Evolutionary conservation across 2,329 filamentous ascomycete genomes (phyloP).

Genomic region (Claviceps sp.): DNA sequence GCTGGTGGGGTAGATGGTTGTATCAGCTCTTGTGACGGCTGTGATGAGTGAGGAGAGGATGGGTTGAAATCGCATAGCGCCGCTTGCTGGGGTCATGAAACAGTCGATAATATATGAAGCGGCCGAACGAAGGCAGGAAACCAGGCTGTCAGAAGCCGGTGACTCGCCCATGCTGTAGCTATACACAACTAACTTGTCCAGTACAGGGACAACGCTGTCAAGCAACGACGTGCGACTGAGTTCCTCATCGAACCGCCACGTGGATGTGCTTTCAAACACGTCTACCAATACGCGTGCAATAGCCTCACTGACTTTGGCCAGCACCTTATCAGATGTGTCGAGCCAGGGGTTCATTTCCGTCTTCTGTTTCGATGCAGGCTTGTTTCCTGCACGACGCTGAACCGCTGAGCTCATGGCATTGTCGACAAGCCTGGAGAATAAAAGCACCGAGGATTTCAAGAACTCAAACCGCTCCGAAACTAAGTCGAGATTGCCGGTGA

Average conservation of each 20-base stretch:
- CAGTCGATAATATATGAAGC: conserved; percentile 65
- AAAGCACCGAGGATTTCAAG: conserved; percentile 54
- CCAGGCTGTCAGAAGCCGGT: conserved; percentile 30
- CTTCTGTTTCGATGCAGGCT: conserved; percentile 32
- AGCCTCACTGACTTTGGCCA: conserved; percentile 56
- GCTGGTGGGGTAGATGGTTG: conserved; percentile 47
- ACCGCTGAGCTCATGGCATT: conserved; percentile 60
- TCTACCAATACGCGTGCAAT: conserved; percentile 68
- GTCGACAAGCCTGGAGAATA: conserved; percentile 65
- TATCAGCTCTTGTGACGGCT: conserved; percentile 33
- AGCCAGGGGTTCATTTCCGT: conserved; percentile 44
- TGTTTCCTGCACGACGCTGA: conserved; percentile 45
- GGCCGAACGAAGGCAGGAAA: conserved; percentile 53
- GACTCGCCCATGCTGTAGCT: conserved; percentile 62
- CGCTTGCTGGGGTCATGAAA: conserved; percentile 58
- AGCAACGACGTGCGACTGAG: conserved; percentile 58
- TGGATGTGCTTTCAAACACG: conserved; percentile 71
- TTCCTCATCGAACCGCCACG: conserved; percentile 66
- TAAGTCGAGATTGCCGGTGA: conserved; percentile 74
- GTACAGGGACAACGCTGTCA: conserved; percentile 50
- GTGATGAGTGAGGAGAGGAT: conserved; percentile 55
- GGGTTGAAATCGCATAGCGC: conserved; percentile 63
- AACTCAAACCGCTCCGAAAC: conserved; percentile 65
- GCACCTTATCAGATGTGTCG: conserved; percentile 64
- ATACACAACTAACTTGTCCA: conserved; percentile 58